phyloP scores from a whole-genome alignment of 352 stramenopile genomes.

The Blastocystis sp. region DNA sequence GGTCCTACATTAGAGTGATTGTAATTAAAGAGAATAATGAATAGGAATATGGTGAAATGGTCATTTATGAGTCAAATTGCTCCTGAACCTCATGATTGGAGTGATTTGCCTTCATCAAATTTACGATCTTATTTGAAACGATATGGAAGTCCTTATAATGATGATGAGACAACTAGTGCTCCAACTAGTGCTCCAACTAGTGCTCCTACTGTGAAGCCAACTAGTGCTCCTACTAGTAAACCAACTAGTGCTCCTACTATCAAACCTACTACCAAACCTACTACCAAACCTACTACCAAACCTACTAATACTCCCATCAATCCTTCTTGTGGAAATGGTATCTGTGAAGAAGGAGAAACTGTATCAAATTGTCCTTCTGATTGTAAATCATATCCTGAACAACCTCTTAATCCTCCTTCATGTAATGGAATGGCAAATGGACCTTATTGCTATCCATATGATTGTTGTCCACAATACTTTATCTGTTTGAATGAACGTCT shows the following conservation, averaged over 20 bases:
- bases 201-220: slow-evolving; percentile 17
- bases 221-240: too few relatives aligned
- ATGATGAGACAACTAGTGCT: not conserved
- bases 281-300: not conserved
- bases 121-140: not conserved
- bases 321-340: slow-evolving; percentile 27
- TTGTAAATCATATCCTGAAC: slow-evolving; percentile 21
- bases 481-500: slow-evolving; percentile 14
- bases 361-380: slow-evolving; percentile 46
- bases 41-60: slow-evolving; percentile 43
- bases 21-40: not conserved
- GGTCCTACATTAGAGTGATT: slow-evolving; percentile 36
- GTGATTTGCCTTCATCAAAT: not conserved
- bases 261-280: not conserved
- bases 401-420: not conserved
- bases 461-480: slow-evolving; percentile 39
- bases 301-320: not conserved
- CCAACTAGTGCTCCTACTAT: not conserved
- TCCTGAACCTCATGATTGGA: slow-evolving; percentile 34
- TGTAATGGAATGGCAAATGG: not conserved
- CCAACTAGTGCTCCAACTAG: not conserved
- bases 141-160: slow-evolving; percentile 28
- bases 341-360: slow-evolving; percentile 48
- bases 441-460: slow-evolving; percentile 33
- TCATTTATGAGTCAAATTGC: slow-evolving; percentile 52